Evolutionary conservation across 306 rosid species (phyloP).

Genomic region (Chamaecrista fasciculata): DNA sequence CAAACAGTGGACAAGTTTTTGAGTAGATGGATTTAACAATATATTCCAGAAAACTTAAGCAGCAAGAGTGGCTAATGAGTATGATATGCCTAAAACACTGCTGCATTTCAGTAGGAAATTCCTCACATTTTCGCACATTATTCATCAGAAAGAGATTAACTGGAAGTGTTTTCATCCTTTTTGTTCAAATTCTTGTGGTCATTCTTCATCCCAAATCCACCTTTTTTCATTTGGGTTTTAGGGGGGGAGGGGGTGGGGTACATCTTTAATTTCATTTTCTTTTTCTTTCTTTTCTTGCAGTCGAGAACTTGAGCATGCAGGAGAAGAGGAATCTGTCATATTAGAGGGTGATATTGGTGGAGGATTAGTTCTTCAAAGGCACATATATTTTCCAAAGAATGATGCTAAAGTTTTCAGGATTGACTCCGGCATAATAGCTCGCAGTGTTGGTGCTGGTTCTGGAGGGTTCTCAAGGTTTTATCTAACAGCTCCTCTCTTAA

Average conservation of each 20-base stretch:
- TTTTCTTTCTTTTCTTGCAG: constrained; percentile 42
- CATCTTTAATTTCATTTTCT: constrained; percentile 1
- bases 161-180: background rate
- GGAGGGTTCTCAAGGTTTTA: constrained; percentile 93
- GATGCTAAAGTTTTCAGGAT: constrained; percentile 46
- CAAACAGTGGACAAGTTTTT: too few relatives aligned
- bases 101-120: background rate
- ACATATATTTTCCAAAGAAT: constrained; percentile 56
- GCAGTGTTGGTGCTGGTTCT: constrained; percentile 88
- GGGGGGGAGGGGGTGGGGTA: too few relatives aligned
- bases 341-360: constrained; percentile 92
- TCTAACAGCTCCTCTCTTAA: constrained; percentile 20
- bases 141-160: background rate
- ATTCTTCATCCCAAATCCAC: background rate
- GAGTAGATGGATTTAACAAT: too few relatives aligned
- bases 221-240: too few relatives aligned
- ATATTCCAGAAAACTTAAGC: background rate
- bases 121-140: background rate
- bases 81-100: background rate
- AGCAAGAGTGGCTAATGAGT: background rate
- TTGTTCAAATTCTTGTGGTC: background rate
- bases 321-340: constrained; percentile 63
- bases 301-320: constrained; percentile 60
- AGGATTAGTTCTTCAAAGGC: constrained; percentile 72
- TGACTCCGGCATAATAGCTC: constrained; percentile 75